Conservation (phyloP, 345 rosid genomes). For the Xanthoceras sorbifolium region DNA sequence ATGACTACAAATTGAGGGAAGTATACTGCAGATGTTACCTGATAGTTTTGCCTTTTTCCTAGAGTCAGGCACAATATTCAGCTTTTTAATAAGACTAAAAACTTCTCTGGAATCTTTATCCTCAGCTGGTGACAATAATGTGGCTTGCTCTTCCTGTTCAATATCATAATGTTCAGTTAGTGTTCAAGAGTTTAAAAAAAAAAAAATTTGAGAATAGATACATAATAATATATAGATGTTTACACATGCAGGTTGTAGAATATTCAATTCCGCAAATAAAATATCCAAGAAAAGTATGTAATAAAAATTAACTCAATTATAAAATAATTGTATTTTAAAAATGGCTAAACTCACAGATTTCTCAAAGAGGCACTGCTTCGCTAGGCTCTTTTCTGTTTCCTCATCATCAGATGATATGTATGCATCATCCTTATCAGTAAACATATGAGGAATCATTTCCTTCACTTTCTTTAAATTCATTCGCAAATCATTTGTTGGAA, state of each 20-base stretch:
- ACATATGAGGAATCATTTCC: slow-evolving; percentile 88
- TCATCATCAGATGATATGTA: slow-evolving; percentile 91
- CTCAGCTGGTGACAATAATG: slow-evolving; percentile 52
- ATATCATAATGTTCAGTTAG: slow-evolving; percentile 18
- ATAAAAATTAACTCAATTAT: not conserved
- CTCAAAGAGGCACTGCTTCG: slow-evolving; percentile 44
- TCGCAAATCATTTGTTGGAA: slow-evolving; percentile 45
- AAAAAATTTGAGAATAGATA: not conserved
- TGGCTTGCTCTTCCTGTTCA: slow-evolving; percentile 58
- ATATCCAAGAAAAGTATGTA: not conserved
- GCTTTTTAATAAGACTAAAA: slow-evolving; percentile 73
- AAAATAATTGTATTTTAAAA: not conserved
- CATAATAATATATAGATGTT: not conserved
- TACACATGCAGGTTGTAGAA: not conserved
- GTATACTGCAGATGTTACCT: slow-evolving; percentile 45
- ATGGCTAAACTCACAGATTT: slow-evolving; percentile 63
- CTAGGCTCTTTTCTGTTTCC: slow-evolving; percentile 59
- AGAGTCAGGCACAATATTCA: slow-evolving; percentile 56
- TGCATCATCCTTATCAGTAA: slow-evolving; percentile 76
- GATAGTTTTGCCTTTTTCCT: slow-evolving; percentile 60
- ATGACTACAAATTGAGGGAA: not conserved
- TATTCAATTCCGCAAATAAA: not conserved
- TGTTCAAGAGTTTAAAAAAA: slow-evolving; percentile 2
- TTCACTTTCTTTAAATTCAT: slow-evolving; percentile 68
- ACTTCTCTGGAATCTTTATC: slow-evolving; percentile 61